Percentiles rank a stretch among this genome's conserved stretches.
These are phyloP conservation scores for Collybiopsis luxurians DNA, from an alignment of 768 basidiomycete species.

Conservation along the genomic window DNA sequence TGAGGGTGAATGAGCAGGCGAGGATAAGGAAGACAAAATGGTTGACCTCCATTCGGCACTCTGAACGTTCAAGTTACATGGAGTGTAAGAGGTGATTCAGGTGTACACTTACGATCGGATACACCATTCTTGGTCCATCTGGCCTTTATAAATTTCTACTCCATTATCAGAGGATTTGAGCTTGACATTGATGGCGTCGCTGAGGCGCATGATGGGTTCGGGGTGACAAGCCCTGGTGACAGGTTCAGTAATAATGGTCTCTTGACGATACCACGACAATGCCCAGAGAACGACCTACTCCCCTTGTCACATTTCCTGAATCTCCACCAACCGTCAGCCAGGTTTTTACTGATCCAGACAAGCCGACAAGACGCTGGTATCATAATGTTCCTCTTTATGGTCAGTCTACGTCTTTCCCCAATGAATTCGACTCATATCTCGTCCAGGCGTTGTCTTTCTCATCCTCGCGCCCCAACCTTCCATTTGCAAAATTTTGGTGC, in stretches of 20 bases:
- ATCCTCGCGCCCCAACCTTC: slow-evolving; percentile 77
- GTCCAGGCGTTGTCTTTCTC: slow-evolving; percentile 46
- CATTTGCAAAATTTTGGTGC: slow-evolving; percentile 60
- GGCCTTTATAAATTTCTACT: background rate
- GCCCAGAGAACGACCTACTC: too few species aligned
- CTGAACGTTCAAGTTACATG: background rate
- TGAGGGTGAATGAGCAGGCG: slow-evolving; percentile 17
- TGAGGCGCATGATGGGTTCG: background rate
- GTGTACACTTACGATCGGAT: background rate
- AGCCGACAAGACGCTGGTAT: slow-evolving; percentile 47
- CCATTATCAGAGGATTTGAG: background rate
- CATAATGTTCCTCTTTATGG: slow-evolving; percentile 57
- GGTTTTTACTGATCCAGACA: slow-evolving; percentile 25
- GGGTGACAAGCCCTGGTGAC: too few species aligned
- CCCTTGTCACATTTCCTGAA: slow-evolving; percentile 1
- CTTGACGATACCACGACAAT: too few species aligned
- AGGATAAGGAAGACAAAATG: background rate
- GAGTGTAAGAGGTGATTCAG: too few species aligned
- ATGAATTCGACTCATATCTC: background rate
- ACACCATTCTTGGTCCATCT: slow-evolving; percentile 1
- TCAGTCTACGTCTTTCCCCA: slow-evolving; percentile 33
- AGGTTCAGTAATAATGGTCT: too few species aligned
- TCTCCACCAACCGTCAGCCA: background rate
- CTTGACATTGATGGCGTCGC: background rate
- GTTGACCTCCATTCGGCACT: background rate